Percentiles rank a stretch among this genome's conserved stretches.
Conservation (phyloP, 2,329 filamentous ascomycete species). For the Aaosphaeria pasadenensis region DNA sequence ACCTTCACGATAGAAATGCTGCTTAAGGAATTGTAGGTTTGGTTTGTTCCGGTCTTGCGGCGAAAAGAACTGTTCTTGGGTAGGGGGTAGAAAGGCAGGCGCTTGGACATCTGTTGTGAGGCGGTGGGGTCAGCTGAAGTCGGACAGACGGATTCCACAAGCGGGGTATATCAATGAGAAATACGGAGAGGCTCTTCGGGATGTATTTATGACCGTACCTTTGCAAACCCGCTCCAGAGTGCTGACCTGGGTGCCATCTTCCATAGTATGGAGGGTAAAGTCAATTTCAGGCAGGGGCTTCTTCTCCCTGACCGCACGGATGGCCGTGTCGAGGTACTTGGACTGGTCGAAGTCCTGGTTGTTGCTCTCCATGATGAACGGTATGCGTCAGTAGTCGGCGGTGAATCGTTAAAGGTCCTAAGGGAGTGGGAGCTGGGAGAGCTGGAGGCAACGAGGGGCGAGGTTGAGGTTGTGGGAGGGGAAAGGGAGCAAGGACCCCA, state of each 20-base stretch:
- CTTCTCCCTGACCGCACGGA: constrained; percentile 91
- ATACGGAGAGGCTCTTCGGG: neutral
- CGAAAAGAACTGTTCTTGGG: constrained; percentile 91
- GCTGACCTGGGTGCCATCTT: constrained; percentile 93
- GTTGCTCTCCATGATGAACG: constrained; percentile 35
- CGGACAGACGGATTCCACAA: no score
- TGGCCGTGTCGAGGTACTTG: constrained; percentile 73
- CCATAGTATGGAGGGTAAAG: constrained; percentile 97
- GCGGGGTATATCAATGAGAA: no score
- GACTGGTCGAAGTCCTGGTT: constrained; percentile 35
- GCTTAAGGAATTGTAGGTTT: constrained; percentile 90
- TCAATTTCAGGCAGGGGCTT: constrained; percentile 96
- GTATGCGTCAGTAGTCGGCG: constrained; percentile 9
- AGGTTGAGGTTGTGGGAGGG: constrained; percentile 11
- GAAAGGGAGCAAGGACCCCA: constrained; percentile 24
- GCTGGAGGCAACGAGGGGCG: neutral
- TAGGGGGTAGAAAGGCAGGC: constrained; percentile 87
- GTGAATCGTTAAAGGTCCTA: constrained; percentile 1
- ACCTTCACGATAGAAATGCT: constrained; percentile 97
- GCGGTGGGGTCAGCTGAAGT: constrained; percentile 19
- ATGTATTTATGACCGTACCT: constrained; percentile 57
- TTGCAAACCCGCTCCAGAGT: constrained; percentile 96
- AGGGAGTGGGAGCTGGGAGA: neutral
- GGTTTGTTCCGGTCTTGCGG: constrained; percentile 84
- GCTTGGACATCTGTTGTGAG: constrained; percentile 83